These are phyloP conservation scores for Blastosporella zonata DNA, from an alignment of 1,284 basidiomycete genomes.

Conservation along the genomic window DNA sequence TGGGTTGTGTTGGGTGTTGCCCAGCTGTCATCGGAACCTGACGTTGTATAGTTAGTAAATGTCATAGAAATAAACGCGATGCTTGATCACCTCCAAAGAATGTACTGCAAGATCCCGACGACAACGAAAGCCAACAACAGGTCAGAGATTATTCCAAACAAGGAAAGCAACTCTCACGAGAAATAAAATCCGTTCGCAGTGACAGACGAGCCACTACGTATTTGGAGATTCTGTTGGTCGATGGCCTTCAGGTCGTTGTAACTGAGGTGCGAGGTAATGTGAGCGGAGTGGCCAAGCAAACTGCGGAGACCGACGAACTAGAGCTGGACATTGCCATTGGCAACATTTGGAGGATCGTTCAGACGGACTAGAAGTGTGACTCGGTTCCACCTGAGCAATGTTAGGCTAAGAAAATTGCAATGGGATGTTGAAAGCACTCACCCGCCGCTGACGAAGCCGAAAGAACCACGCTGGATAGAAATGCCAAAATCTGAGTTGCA, in stretches of 20 bases:
- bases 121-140: neutral
- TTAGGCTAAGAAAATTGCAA: constrained; percentile 3
- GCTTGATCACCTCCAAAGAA: constrained; percentile 62
- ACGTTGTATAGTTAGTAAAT: constrained; percentile 2
- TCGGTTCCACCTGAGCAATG: constrained; percentile 51
- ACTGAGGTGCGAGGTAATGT: constrained; percentile 29
- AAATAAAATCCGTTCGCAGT: constrained; percentile 62
- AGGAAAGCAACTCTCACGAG: constrained; percentile 43
- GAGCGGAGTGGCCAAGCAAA: neutral
- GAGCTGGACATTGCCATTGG: constrained; percentile 56
- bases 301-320: constrained; percentile 40
- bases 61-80: neutral
- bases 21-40: constrained; percentile 62
- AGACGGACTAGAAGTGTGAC: constrained; percentile 56
- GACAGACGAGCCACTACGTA: constrained; percentile 44
- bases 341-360: constrained; percentile 51
- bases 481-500: constrained; percentile 72
- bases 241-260: constrained; percentile 55
- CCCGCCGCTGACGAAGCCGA: constrained; percentile 58
- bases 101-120: constrained; percentile 39
- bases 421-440: constrained; percentile 30
- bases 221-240: constrained; percentile 49
- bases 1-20: constrained; percentile 58
- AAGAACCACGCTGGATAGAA: constrained; percentile 69
- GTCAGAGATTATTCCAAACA: neutral